Percentiles rank a stretch among this genome's conserved stretches.
Conservation (phyloP, 2,329 filamentous ascomycete genomes). For the Dactylella cylindrospora region DNA sequence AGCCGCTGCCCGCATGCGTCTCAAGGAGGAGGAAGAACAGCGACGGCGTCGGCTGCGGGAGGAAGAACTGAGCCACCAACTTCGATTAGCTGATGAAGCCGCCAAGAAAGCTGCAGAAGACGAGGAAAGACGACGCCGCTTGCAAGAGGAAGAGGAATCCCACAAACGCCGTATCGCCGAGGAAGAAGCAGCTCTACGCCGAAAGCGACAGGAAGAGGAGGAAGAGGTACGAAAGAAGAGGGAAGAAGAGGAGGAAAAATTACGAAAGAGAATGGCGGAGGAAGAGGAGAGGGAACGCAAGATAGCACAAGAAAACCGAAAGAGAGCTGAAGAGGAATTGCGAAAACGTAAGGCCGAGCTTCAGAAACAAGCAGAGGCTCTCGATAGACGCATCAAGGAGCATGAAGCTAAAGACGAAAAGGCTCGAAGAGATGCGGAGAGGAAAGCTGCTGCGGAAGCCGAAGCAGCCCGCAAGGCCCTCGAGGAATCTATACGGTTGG, state of each 20-base stretch:
- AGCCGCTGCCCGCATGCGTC: conserved; percentile 74
- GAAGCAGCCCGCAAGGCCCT: conserved; percentile 24
- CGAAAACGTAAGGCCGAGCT: conserved; percentile 26
- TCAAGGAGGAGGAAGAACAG: conserved; percentile 33
- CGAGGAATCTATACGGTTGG: conserved; percentile 39
- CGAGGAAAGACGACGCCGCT: conserved; percentile 82
- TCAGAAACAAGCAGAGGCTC: conserved; percentile 25
- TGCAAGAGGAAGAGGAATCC: conserved; percentile 25
- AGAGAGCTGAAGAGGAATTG: conserved; percentile 19
- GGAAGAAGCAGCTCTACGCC: conserved; percentile 2
- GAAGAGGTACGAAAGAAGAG: conserved; percentile 24
- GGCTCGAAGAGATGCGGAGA: conserved; percentile 25
- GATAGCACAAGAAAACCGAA: conserved; percentile 28
- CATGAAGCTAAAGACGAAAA: conserved; percentile 37
- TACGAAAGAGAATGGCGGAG: conserved; percentile 6
- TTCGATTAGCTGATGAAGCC: conserved; percentile 39
- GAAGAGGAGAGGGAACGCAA: conserved; percentile 13
- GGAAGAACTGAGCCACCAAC: conserved; percentile 36
- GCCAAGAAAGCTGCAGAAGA: conserved; percentile 72
- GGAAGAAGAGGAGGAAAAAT: conserved; percentile 17
- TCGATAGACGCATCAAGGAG: conserved; percentile 38
- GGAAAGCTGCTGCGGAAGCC: conserved; percentile 25
- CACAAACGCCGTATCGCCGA: conserved; percentile 38
- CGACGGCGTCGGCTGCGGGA: conserved; percentile 22
- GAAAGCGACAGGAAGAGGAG: neutral